Evolutionary conservation across 495 filamentous ascomycete species (phyloP), one percentile per base, ranked within the genome.

Genomic region (Hypoxylon perforatum): DNA sequence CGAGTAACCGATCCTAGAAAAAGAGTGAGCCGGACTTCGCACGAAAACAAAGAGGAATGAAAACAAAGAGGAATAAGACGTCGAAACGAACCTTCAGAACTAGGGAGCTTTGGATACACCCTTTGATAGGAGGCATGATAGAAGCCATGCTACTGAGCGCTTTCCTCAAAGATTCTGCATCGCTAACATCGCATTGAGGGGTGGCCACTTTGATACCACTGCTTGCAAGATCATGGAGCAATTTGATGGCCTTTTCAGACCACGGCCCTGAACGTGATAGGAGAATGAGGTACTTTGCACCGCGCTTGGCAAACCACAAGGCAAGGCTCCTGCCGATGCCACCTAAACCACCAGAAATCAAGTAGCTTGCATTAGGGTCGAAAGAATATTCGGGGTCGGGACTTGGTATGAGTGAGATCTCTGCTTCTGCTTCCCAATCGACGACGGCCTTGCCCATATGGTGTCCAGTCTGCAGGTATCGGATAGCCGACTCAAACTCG

Each of bases 51-150:
- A n/a, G n/a, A n/a, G n/a, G n/a, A n/a, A n/a, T n/a, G n/a, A n/a
- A n/a, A n/a, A n/a, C n/a, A n/a, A n/a, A n/a, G n/a, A n/a, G n/a
- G n/a, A n/a, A n/a, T n/a, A n/a, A n/a, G n/a, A n/a, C n/a, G n/a
- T n/a, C n/a, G n/a, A n/a, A n/a, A n/a, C n/a, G n/a, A n/a, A n/a
- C n/a, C n/a, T n/a, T n/a, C n/a, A n/a, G n/a, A n/a, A n/a, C n/a
- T n/a, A n/a, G n/a, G n/a, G n/a, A n/a, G n/a, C n/a, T n/a, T 9
- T 80, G 76, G 45, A 81, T 63, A 25, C 84, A 81, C n/a, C 87
- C 87, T 19, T 68, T 77, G 41, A 88, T 76, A 11, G 80, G 78
- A 7, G 84, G 84, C 70, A 83, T 61, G 4, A 36, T 65, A 17
- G 35, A 70, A 72, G 15, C 61, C 19, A 15, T n/a, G 63, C 47